Percentiles rank a stretch among this genome's conserved stretches.
phyloP scores from a whole-genome alignment of 2,329 filamentous ascomycete species.

The Corynespora cassiicola region DNA sequence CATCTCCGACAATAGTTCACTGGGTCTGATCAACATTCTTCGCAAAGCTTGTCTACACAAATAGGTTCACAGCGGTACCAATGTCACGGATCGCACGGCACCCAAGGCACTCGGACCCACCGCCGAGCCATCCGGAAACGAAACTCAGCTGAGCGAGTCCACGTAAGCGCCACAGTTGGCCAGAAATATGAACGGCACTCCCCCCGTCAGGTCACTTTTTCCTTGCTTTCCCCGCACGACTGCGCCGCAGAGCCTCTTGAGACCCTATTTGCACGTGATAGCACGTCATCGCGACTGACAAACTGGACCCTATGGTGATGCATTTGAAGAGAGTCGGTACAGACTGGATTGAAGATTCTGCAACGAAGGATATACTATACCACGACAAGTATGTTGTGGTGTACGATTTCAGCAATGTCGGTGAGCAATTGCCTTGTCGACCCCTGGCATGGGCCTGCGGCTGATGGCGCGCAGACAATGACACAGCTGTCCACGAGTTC shows the following conservation, averaged over 20 bases:
- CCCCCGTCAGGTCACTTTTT: constrained; percentile 9
- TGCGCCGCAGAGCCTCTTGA: constrained; percentile 13
- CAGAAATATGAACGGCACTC: constrained; percentile 14
- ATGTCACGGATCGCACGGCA: constrained; percentile 28
- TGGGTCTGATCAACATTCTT: too few relatives aligned
- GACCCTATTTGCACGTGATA: constrained; percentile 6
- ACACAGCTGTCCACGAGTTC: constrained; percentile 28
- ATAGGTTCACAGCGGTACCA: too few relatives aligned
- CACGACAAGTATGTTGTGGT: constrained; percentile 42
- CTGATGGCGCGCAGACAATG: constrained; percentile 20
- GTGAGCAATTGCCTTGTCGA: constrained; percentile 20
- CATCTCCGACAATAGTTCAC: too few relatives aligned
- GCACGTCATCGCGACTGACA: constrained; percentile 5
- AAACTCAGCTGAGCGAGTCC: constrained; percentile 15
- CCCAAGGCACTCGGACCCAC: constrained; percentile 18
- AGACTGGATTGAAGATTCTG: constrained; percentile 28
- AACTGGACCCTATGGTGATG: constrained; percentile 19
- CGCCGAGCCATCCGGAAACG: constrained; percentile 22
- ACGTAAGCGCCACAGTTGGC: constrained; percentile 9
- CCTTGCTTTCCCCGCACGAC: too few relatives aligned
- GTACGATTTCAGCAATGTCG: constrained; percentile 33
- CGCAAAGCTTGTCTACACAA: too few relatives aligned
- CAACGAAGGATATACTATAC: constrained; percentile 30
- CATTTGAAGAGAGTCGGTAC: constrained; percentile 31
- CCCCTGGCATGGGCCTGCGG: not conserved